phyloP scores from a whole-genome alignment of 1,284 basidiomycete species.

The Golubevia sp. region DNA sequence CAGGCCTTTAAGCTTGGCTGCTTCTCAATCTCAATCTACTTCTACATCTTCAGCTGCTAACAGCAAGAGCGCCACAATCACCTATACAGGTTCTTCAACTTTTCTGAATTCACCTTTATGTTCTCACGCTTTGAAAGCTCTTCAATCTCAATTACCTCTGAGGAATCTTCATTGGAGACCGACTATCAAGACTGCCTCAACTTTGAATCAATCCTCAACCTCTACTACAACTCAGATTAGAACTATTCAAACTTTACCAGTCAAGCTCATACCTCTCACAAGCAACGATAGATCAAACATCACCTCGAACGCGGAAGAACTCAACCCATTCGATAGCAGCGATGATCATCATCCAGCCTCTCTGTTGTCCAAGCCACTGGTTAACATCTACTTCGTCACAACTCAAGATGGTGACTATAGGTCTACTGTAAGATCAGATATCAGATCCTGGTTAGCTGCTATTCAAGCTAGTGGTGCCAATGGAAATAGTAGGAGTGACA shows the following conservation, averaged over 20 bases:
- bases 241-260: slow-evolving; percentile 40
- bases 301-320: no score
- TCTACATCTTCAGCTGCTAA: not conserved
- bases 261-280: slow-evolving; percentile 29
- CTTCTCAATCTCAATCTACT: not conserved
- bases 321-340: not conserved
- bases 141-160: slow-evolving; percentile 48
- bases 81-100: slow-evolving; percentile 43
- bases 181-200: not conserved
- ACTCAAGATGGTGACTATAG: slow-evolving; percentile 25
- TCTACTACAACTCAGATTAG: slow-evolving; percentile 18
- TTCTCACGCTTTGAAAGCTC: slow-evolving; percentile 28
- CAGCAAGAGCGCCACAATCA: slow-evolving; percentile 26
- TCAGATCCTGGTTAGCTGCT: slow-evolving; percentile 33
- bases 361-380: not conserved
- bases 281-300: slow-evolving; percentile 15
- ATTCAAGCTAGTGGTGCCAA: not conserved
- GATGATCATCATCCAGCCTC: not conserved
- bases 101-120: slow-evolving; percentile 34
- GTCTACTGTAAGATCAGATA: slow-evolving; percentile 50
- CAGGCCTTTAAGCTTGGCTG: no score
- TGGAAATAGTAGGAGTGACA: not conserved
- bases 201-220: not conserved
- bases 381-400: slow-evolving; percentile 2
- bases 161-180: slow-evolving; percentile 57